These are phyloP conservation scores for Hymenoscyphus occultus DNA, from an alignment of 2,329 filamentous ascomycete genomes.

Conservation along the genomic window DNA sequence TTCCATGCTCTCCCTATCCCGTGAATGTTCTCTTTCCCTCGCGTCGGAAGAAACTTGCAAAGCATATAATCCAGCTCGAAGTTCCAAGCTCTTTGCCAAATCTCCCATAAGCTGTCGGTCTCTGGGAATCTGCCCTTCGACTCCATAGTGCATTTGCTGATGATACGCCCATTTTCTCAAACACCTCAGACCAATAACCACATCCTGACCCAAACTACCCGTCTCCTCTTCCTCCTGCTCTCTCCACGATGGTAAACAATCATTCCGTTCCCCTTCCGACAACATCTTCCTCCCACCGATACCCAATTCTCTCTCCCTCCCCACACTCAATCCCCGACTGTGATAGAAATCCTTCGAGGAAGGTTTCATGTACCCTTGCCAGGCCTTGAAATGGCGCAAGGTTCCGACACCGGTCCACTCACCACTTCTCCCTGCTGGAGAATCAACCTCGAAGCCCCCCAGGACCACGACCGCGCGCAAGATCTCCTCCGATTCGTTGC, in stretches of 20 bases:
- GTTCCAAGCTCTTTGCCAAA: constrained; percentile 12
- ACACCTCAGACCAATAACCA: constrained; percentile 8
- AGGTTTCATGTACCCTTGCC: constrained; percentile 11
- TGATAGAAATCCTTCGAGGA: neutral
- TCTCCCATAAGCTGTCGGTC: neutral
- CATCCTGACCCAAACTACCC: constrained; percentile 4
- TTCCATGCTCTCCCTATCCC: neutral
- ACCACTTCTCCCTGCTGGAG: neutral
- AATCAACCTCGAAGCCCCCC: neutral
- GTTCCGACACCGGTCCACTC: constrained; percentile 7
- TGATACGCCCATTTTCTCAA: constrained; percentile 11
- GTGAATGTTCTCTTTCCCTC: constrained; percentile 2
- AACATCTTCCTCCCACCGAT: neutral
- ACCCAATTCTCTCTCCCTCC: constrained; percentile 1
- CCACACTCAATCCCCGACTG: neutral
- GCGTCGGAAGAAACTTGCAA: constrained; percentile 8
- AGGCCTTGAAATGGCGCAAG: constrained; percentile 10
- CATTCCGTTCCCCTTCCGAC: neutral
- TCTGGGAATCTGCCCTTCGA: neutral
- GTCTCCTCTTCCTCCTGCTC: constrained; percentile 12
- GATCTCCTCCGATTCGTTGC: constrained; percentile 11
- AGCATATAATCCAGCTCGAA: constrained; percentile 4
- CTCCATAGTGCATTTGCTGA: constrained; percentile 4
- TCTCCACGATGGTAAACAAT: constrained; percentile 9
- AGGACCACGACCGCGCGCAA: constrained; percentile 5